Evolutionary conservation across 2,329 filamentous ascomycete genomes (phyloP).

Genomic region (Curvularia eragrostidis): DNA sequence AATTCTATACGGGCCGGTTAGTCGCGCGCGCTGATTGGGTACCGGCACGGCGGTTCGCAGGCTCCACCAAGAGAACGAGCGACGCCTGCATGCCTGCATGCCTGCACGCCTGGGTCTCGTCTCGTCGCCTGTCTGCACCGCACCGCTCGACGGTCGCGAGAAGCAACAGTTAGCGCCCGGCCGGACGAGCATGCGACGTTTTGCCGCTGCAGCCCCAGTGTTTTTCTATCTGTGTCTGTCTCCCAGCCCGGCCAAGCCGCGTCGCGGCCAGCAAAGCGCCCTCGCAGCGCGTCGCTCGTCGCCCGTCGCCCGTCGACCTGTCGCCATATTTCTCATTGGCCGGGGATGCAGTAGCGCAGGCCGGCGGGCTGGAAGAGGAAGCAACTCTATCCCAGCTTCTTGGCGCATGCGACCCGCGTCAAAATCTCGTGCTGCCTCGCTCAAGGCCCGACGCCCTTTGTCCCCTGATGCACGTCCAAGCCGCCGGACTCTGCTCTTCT

Average conservation of each 20-base stretch:
- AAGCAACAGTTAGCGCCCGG: conserved; percentile 13
- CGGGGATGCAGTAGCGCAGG: conserved; percentile 24
- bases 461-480: conserved; percentile 15
- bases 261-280: conserved; percentile 11
- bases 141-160: not conserved
- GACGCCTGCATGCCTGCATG: too few species aligned
- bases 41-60: conserved; percentile 5
- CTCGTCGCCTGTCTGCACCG: too few species aligned
- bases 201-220: conserved; percentile 14
- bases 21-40: not conserved
- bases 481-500: conserved; percentile 1
- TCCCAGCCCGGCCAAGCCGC: conserved; percentile 2
- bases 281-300: conserved; percentile 17
- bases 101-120: too few species aligned
- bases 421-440: conserved; percentile 25
- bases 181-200: conserved; percentile 6
- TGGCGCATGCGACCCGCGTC: conserved; percentile 23
- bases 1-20: conserved; percentile 10
- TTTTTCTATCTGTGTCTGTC: too few species aligned
- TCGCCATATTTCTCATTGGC: conserved; percentile 17
- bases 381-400: conserved; percentile 16
- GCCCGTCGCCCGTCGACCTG: conserved; percentile 21
- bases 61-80: conserved; percentile 14
- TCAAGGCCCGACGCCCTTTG: conserved; percentile 13
- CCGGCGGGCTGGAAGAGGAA: conserved; percentile 22